A percentile compares a stretch with the other conserved stretches of the same genome.
Conservation (phyloP, 306 rosid species). For the Albizia julibrissin region DNA sequence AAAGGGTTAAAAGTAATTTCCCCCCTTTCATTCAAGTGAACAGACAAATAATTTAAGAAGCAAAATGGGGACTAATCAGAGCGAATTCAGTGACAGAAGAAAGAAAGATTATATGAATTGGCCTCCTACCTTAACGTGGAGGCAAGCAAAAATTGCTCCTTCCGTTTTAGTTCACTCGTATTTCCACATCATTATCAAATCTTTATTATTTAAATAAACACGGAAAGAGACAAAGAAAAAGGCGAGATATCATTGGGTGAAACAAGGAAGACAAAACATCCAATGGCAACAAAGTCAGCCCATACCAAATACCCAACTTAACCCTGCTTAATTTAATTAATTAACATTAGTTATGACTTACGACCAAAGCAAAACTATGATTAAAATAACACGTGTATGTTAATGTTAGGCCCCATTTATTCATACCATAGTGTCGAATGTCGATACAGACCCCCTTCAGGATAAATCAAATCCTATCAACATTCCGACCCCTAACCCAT, state of each 20-base stretch:
- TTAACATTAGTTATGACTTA: not conserved
- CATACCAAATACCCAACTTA: not conserved
- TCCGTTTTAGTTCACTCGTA: conserved; percentile 27
- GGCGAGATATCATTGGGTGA: conserved; percentile 22
- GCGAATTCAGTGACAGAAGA: not conserved
- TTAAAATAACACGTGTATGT: not conserved
- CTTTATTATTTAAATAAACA: not conserved
- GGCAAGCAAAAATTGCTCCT: conserved; percentile 28
- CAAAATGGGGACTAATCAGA: not conserved
- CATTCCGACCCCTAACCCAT: conserved; percentile 15
- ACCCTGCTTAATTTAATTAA: not conserved
- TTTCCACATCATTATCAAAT: conserved; percentile 14
- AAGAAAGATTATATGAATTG: conserved; percentile 2
- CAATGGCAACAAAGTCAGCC: conserved; percentile 44
- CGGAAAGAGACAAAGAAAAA: not conserved
- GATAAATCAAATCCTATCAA: not conserved
- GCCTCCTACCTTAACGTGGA: conserved; percentile 24
- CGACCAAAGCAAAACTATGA: not conserved
- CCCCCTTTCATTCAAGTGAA: not conserved
- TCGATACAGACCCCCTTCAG: not conserved
- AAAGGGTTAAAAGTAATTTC: not conserved
- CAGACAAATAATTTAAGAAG: not conserved
- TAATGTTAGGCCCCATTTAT: not conserved
- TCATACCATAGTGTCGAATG: not conserved
- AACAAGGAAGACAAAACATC: conserved; percentile 36